Conservation (phyloP, 768 basidiomycete species). For the Tylopilus vinaceipallidus region DNA sequence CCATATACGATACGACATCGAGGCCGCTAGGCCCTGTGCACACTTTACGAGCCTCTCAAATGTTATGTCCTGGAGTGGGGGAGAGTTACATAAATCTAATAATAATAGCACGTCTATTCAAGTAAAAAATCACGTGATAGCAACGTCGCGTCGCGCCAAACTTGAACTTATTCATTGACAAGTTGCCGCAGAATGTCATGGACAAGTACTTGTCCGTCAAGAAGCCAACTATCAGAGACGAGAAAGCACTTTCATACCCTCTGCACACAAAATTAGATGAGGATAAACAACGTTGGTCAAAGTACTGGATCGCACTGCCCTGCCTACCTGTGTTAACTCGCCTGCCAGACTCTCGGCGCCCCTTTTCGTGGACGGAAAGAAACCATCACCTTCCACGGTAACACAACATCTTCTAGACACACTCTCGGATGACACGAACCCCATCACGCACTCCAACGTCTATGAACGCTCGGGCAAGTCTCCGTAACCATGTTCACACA, state of each 20-base stretch:
- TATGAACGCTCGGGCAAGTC: conserved; percentile 56
- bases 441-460: conserved; percentile 74
- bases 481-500: neutral
- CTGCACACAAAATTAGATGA: conserved; percentile 13
- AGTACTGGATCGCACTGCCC: conserved; percentile 1
- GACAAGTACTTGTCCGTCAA: conserved; percentile 26
- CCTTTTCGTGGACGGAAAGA: conserved; percentile 29
- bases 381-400: conserved; percentile 42
- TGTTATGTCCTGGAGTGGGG: too few relatives aligned
- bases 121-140: conserved; percentile 20
- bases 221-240: conserved; percentile 16
- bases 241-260: conserved; percentile 8
- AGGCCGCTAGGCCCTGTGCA: too few relatives aligned
- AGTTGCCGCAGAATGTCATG: conserved; percentile 14
- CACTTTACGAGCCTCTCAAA: too few relatives aligned
- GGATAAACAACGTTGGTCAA: conserved; percentile 19
- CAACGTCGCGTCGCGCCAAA: conserved; percentile 7
- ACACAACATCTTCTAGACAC: conserved; percentile 62
- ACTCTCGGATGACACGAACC: conserved; percentile 63
- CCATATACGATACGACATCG: too few relatives aligned
- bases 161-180: neutral
- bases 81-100: too few relatives aligned
- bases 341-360: conserved; percentile 30
- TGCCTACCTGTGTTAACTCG: neutral
- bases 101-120: too few relatives aligned